Evolutionary conservation across 1,139 yeast genomes (phyloP).

Genomic region (Pneumocystis carinii): DNA sequence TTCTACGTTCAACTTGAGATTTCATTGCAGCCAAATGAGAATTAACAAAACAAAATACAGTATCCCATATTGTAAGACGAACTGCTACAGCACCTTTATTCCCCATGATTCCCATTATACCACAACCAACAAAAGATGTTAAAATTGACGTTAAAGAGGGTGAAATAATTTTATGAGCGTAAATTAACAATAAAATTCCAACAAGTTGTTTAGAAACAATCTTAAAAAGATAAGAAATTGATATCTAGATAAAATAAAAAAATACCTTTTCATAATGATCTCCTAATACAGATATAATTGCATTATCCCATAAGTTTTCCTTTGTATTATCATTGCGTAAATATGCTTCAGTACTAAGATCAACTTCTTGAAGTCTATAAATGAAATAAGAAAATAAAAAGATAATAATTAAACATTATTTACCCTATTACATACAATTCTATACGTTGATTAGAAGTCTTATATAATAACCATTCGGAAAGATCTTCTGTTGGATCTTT

Average conservation of each 20-base stretch:
- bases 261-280: constrained; percentile 7
- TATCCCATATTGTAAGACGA: constrained; percentile 7
- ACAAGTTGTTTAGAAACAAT: constrained; percentile 11
- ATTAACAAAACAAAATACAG: constrained; percentile 8
- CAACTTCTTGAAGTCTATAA: constrained; percentile 9
- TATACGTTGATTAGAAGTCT: neutral
- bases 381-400: neutral
- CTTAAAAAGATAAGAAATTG: neutral
- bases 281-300: constrained; percentile 7
- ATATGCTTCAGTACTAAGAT: constrained; percentile 11
- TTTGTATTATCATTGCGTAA: constrained; percentile 5
- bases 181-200: constrained; percentile 9
- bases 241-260: neutral
- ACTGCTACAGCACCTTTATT: constrained; percentile 12
- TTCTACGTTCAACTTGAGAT: constrained; percentile 6
- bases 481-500: neutral
- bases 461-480: neutral
- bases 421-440: neutral
- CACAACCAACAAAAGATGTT: constrained; percentile 9
- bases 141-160: constrained; percentile 7
- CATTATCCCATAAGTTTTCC: constrained; percentile 3
- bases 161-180: constrained; percentile 9
- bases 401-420: neutral
- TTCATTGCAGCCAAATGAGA: constrained; percentile 11
- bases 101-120: constrained; percentile 9